phyloP scores from a whole-genome alignment of 1,284 basidiomycete genomes.

The Pyrrhoderma lamaoense region DNA sequence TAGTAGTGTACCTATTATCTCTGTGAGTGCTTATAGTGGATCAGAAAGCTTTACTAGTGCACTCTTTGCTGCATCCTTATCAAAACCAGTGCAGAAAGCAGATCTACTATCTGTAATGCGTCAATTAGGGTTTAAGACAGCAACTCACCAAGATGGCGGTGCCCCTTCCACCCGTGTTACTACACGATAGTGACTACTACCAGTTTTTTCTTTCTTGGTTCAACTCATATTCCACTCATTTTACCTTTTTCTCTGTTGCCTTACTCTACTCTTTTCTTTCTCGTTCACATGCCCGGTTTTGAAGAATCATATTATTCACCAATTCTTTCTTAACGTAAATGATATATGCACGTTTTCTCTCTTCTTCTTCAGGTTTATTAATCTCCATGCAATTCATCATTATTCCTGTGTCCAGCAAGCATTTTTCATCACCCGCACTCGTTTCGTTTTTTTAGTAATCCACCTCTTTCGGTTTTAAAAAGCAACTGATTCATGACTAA shows the following conservation, averaged over 20 bases:
- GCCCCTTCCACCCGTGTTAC: conserved; percentile 32
- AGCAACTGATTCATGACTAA: conserved; percentile 4
- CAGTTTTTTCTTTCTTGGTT: not conserved
- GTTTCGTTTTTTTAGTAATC: not conserved
- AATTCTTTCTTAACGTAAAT: not conserved
- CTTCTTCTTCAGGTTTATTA: not conserved
- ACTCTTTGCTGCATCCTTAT: conserved; percentile 78
- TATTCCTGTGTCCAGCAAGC: conserved; percentile 15
- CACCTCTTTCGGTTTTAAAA: not conserved
- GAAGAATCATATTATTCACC: conserved; percentile 6
- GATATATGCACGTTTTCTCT: conserved; percentile 13
- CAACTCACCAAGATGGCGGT: conserved; percentile 54
- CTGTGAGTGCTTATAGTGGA: conserved; percentile 79
- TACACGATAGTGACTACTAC: conserved; percentile 26
- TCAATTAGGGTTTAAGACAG: conserved; percentile 82
- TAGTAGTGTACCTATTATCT: conserved; percentile 83
- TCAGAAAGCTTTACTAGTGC: conserved; percentile 59
- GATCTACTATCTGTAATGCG: conserved; percentile 77
- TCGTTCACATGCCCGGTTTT: conserved; percentile 3
- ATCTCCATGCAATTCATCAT: conserved; percentile 13
- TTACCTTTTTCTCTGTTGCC: conserved; percentile 26
- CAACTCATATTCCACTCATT: conserved; percentile 15
- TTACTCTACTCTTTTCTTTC: conserved; percentile 24
- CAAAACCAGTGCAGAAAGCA: conserved; percentile 83
- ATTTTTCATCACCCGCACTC: conserved; percentile 3